Base-by-base conservation (phyloP, 345 rosid species). In the Clarkia xantiana region DNA sequence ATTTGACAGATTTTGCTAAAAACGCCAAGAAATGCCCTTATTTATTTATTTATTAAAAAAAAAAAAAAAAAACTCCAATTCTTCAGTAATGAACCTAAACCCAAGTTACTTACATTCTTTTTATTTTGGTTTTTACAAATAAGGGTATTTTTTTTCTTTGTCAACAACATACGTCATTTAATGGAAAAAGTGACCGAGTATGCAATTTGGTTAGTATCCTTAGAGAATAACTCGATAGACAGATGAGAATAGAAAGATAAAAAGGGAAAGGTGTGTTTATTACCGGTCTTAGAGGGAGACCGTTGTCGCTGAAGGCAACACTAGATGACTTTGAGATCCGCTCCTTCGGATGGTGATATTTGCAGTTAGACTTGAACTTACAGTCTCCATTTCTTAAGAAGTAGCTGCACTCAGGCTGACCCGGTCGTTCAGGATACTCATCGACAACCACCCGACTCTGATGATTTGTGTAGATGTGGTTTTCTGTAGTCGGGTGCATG, bases 271-370 rank as follows among this genome's bases (percentile, higher is more conserved):
- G 45, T 18, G 18, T 49, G 0, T 7, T 58, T 75, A 7, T 84
- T 76, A 91, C 98, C 71, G 96, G 96, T 76, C 98, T 81, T 56
- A 91, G 57, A 19, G 98, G 98, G 54, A 91, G 75, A 60, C 98
- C 98, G 72, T 86, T 86, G 73, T 83, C 87, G 49, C 80, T 91
- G 40, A 91, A 76, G 45, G 73, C 41, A 36, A 66, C 75, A 18
- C 86, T 71, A 40, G 80, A 56, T 40, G 75, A 58, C 59, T 71
- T 81, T 10, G 72, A 44, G 50, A 54, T 42, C 14, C 74, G 74
- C 58, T 60, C 64, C 72, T 77, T 86, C 15, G 98, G 98, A 72
- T 91, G 98, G 62, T 91, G 76, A 72, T 59, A 89, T 65, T 71
- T 89, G 89, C 95, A 89, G 57, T 44, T 82, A 55, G 73, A 74